A percentile compares a stretch with the other conserved stretches of the same genome.
phyloP scores from a whole-genome alignment of 2,329 filamentous ascomycete genomes.

The Onygenales sp. region DNA sequence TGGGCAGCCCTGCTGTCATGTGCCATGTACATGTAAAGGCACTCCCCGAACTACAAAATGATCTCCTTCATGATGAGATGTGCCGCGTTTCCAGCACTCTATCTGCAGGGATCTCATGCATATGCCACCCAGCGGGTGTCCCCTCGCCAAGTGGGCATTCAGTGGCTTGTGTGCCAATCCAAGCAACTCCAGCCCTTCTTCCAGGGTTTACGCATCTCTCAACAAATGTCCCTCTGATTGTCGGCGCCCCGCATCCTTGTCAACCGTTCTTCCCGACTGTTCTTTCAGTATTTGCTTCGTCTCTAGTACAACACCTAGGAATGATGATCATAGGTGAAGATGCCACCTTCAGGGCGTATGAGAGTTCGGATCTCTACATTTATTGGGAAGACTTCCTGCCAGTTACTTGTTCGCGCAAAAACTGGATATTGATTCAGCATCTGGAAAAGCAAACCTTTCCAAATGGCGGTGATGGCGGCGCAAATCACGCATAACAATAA shows the following conservation, averaged over 20 bases:
- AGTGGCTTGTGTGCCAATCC: neutral
- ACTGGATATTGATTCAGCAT: no score
- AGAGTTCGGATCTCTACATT: no score
- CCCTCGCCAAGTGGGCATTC: neutral
- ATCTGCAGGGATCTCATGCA: neutral
- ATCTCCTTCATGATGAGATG: neutral
- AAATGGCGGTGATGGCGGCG: neutral
- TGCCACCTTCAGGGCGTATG: neutral
- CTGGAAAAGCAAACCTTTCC: no score
- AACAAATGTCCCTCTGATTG: neutral
- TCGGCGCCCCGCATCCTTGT: neutral
- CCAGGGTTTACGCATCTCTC: neutral
- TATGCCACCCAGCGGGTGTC: neutral
- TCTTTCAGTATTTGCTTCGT: neutral
- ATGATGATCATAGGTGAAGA: neutral
- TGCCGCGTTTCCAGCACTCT: neutral
- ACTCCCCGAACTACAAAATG: neutral
- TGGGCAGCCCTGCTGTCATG: neutral
- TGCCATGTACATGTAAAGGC: neutral
- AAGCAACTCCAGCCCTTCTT: neutral
- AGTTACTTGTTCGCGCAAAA: no score
- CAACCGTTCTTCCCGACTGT: neutral
- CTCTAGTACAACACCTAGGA: neutral
- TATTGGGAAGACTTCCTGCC: no score
- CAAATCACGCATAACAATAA: neutral